phyloP scores from a whole-genome alignment of 73 alveolate genomes.

The Tetrahymena elliotti region DNA sequence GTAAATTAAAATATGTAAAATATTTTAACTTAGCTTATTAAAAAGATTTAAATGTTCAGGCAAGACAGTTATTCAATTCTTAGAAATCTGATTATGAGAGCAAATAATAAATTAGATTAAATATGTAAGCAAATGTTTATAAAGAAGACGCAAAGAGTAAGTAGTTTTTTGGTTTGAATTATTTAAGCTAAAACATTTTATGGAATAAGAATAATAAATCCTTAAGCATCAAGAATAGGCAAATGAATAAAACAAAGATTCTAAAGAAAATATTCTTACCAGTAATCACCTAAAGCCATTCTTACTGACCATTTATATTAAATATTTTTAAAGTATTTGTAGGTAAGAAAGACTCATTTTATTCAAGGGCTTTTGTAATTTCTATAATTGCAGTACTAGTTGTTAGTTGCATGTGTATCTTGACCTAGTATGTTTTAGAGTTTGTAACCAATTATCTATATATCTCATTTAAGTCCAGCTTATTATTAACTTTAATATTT shows the following conservation, averaged over 20 bases:
- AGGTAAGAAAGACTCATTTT: background rate
- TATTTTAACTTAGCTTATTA: too few relatives aligned
- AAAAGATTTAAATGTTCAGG: background rate
- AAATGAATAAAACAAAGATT: too few relatives aligned
- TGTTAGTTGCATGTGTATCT: background rate
- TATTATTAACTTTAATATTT: too few relatives aligned
- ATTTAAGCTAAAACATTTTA: too few relatives aligned
- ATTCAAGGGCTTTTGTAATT: background rate
- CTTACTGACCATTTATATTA: too few relatives aligned
- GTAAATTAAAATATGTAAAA: background rate
- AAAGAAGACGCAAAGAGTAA: background rate
- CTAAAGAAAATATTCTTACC: too few relatives aligned
- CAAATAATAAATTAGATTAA: background rate
- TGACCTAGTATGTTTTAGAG: background rate
- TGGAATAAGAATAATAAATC: too few relatives aligned
- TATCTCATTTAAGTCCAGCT: background rate
- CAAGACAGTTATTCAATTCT: background rate
- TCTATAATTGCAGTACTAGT: background rate
- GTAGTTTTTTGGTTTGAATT: too few relatives aligned
- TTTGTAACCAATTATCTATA: background rate
- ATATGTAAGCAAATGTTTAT: too few relatives aligned
- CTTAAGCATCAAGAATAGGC: too few relatives aligned
- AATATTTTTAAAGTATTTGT: background rate
- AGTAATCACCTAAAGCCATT: too few relatives aligned
- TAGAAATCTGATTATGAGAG: background rate